Evolutionary conservation across 2,329 filamentous ascomycete species (phyloP), one percentile per base, ranked within the genome.

Genomic region (Diaporthe citriasiana): DNA sequence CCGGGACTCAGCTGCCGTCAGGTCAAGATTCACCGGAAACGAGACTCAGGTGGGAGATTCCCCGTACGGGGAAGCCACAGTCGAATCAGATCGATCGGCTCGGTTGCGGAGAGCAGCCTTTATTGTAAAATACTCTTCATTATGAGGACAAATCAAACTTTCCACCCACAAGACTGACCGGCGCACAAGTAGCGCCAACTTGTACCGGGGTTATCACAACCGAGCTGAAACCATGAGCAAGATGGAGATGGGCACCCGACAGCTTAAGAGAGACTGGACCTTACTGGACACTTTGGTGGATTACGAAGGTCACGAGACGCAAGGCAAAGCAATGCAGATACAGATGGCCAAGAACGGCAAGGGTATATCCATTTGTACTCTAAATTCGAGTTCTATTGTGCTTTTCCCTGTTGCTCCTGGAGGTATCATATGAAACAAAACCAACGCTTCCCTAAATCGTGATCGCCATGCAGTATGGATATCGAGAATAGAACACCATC

Each of bases 381-480:
- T 22, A 40, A 47, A 30, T 25, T 40, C 35, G 50, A 69, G 30
- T 60, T 74, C 38, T 65, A 60, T 50, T 55, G 53, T 71, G 51
- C 40, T 60, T 55, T 42, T 51, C 60, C 60, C 51, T 27, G 42
- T 38, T 53, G 70, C 59, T 75, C 68, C 72, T 47, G 50, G 59
- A 75, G 74, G 74, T 75, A 75, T 75, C 74, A 75, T 74, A 57
- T 75, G 72, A 71, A 69, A 40, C 33, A 73, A 73, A 73, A 53
- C 45, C 33, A 50, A 51, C 60, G 60, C 68, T 72, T 75, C 72
- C 72, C 69, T 65, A 72, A 33, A 30, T 45, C 51, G 50, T 63
- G 45, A 53, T 42, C 42, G 35, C 56, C 59, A 71, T 63, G 30
- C 51, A 38, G 50, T n/a, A 71, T 50, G 55, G 30, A 66, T 68